A percentile compares a stretch with the other conserved stretches of the same genome.
Evolutionary conservation across 306 rosid genomes (phyloP).

Genomic region (Senna siamea): DNA sequence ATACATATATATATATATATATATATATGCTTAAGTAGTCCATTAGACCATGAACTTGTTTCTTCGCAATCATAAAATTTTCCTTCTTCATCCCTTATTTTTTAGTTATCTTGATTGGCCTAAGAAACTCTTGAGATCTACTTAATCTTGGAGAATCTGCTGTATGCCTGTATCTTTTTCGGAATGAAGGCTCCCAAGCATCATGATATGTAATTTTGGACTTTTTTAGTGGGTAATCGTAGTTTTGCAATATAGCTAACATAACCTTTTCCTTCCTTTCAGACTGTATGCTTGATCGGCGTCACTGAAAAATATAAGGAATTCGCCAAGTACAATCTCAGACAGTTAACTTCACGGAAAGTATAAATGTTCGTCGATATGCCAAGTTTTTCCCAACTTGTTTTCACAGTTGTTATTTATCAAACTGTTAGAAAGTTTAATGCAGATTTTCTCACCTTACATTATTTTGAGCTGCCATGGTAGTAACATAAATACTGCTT

Average conservation of each 20-base stretch:
- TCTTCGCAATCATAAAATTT: background rate
- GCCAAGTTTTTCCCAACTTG: background rate
- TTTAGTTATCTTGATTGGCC: background rate
- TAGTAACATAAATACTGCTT: too few relatives aligned
- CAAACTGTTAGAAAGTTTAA: background rate
- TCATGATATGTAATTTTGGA: background rate
- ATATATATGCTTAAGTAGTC: too few relatives aligned
- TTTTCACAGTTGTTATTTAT: background rate
- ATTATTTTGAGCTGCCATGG: too few relatives aligned
- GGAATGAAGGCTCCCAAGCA: background rate
- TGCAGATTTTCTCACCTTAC: too few relatives aligned
- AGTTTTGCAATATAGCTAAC: conserved; percentile 25
- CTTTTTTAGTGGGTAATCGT: background rate
- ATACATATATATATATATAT: too few relatives aligned
- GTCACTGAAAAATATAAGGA: conserved; percentile 81
- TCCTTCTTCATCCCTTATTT: background rate
- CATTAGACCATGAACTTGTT: background rate
- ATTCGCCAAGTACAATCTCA: conserved; percentile 80
- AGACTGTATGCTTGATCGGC: conserved; percentile 97
- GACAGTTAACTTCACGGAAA: conserved; percentile 81
- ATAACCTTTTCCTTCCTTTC: conserved; percentile 31
- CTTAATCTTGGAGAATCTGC: background rate
- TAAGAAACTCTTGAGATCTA: background rate
- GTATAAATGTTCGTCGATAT: conserved; percentile 30
- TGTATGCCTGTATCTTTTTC: background rate